These are phyloP conservation scores for Ophiostoma sp. DNA, from an alignment of 2,329 filamentous ascomycete species.

Conservation along the genomic window DNA sequence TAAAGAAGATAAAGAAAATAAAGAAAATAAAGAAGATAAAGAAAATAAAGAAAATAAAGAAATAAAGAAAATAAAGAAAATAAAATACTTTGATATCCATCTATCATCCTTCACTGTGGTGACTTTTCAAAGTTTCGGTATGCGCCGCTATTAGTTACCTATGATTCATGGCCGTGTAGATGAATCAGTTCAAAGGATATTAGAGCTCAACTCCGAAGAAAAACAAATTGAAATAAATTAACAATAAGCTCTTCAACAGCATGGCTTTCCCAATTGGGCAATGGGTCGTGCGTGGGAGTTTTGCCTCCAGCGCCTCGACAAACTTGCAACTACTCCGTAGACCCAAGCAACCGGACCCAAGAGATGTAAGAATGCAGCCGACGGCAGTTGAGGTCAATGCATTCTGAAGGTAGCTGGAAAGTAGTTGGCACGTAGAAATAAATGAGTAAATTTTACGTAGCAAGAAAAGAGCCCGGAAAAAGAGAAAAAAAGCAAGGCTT, in stretches of 20 bases:
- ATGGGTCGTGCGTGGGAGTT: slow-evolving; percentile 18
- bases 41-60: too few relatives aligned
- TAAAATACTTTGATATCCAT: too few relatives aligned
- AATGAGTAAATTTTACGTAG: neutral
- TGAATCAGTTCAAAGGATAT: too few relatives aligned
- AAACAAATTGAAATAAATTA: neutral
- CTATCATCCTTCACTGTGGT: neutral
- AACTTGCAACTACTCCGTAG: neutral
- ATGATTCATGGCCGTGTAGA: too few relatives aligned
- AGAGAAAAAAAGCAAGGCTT: too few relatives aligned
- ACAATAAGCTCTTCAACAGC: neutral
- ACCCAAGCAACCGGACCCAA: neutral
- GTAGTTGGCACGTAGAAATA: neutral
- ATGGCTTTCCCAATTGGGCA: neutral
- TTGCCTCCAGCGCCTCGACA: neutral
- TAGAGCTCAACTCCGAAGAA: neutral
- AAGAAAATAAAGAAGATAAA: too few relatives aligned
- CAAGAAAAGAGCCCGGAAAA: neutral
- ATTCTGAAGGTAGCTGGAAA: neutral
- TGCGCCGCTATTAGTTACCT: too few relatives aligned
- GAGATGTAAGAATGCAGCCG: neutral
- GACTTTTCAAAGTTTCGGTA: too few relatives aligned
- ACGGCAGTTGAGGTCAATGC: neutral
- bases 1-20: too few relatives aligned
- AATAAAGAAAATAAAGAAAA: too few relatives aligned